phyloP scores from a whole-genome alignment of 2,329 filamentous ascomycete species.

The Lachnum nothofagi region DNA sequence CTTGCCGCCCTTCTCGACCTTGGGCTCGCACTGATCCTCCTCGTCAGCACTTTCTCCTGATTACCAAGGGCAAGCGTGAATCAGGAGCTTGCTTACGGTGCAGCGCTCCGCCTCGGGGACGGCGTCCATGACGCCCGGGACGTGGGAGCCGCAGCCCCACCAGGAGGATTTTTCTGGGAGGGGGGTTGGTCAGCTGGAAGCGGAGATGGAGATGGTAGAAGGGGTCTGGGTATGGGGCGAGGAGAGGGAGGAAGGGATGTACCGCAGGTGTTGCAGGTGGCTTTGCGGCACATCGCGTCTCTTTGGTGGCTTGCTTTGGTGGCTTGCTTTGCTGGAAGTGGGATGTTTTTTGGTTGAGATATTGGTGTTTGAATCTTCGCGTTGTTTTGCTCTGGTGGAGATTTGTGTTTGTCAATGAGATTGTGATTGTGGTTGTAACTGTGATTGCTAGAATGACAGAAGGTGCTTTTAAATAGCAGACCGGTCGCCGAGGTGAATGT shows the following conservation, averaged over 20 bases:
- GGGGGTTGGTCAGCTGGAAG: neutral
- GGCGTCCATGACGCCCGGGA: constrained; percentile 47
- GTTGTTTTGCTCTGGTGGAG: too few species aligned
- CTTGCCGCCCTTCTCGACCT: constrained; percentile 46
- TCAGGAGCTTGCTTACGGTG: constrained; percentile 26
- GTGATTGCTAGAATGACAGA: too few species aligned
- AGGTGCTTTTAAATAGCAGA: too few species aligned
- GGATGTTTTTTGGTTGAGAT: too few species aligned
- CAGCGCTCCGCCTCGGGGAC: constrained; percentile 49
- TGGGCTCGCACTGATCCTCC: constrained; percentile 40
- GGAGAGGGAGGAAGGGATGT: constrained; percentile 23
- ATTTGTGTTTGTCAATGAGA: too few species aligned
- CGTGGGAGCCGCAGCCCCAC: constrained; percentile 49
- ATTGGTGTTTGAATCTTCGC: too few species aligned
- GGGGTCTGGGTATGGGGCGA: neutral
- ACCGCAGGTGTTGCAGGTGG: constrained; percentile 47
- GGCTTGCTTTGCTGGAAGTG: neutral
- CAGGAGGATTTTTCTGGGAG: constrained; percentile 48
- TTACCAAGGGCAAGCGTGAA: neutral
- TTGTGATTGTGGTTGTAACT: too few species aligned
- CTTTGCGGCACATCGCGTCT: constrained; percentile 46
- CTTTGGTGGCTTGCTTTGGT: neutral
- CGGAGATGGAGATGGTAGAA: constrained; percentile 1
- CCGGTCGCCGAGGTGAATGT: neutral
- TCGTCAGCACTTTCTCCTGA: neutral